phyloP scores from a whole-genome alignment of 352 stramenopile genomes.

The Phytophthora gonapodyides region DNA sequence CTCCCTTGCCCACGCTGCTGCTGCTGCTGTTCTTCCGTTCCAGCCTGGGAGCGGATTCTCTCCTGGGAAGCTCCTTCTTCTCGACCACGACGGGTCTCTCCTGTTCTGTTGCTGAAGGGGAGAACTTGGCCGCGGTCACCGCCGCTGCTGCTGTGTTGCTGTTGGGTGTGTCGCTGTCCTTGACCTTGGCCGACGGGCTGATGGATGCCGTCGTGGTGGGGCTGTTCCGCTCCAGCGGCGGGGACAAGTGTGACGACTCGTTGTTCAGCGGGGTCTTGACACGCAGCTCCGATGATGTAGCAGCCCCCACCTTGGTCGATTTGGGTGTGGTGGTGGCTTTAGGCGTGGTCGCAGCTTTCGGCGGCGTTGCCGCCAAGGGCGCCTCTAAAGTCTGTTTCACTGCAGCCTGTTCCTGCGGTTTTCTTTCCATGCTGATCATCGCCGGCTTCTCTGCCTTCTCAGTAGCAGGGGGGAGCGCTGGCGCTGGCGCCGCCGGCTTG shows the following conservation, averaged over 20 bases:
- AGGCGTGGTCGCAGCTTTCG: not conserved
- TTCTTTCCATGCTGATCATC: conserved; percentile 11
- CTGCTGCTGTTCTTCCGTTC: conserved; percentile 37
- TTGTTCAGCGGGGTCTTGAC: conserved; percentile 52
- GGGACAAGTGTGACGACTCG: conserved; percentile 58
- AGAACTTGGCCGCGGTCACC: conserved; percentile 31
- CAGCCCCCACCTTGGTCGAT: not conserved
- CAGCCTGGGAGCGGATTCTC: conserved; percentile 16
- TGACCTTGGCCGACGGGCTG: conserved; percentile 56
- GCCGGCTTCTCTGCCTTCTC: conserved; percentile 11
- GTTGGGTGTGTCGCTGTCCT: conserved; percentile 42
- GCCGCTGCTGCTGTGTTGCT: conserved; percentile 25
- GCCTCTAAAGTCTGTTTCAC: conserved; percentile 12
- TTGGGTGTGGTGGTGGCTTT: conserved; percentile 2
- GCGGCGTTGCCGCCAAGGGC: not conserved
- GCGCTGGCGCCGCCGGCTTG: conserved; percentile 1
- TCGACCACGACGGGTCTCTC: conserved; percentile 10
- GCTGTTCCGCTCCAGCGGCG: conserved; percentile 50
- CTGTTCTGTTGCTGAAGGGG: conserved; percentile 18
- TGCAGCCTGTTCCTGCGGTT: conserved; percentile 20
- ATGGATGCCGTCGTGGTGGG: conserved; percentile 48
- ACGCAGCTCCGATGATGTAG: conserved; percentile 36
- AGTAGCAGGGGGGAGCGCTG: not conserved
- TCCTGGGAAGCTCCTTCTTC: conserved; percentile 25
- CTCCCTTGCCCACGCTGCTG: conserved; percentile 28